These are phyloP conservation scores for Pseudocercospora fuligena DNA, from an alignment of 2,329 filamentous ascomycete species.

Conservation along the genomic window DNA sequence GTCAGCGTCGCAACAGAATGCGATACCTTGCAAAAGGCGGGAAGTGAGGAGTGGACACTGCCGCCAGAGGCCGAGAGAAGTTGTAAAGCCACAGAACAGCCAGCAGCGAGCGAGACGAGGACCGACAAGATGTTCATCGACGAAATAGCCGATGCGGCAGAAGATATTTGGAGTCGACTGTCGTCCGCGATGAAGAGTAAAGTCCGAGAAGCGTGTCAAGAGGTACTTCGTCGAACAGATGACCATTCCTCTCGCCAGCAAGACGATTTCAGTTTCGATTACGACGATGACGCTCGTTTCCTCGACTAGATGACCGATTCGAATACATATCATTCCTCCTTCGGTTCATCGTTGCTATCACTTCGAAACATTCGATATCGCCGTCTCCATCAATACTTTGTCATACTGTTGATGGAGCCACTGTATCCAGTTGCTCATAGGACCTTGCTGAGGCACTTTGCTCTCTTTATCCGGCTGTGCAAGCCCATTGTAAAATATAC, in stretches of 20 bases:
- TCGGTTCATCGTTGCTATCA: constrained; percentile 15
- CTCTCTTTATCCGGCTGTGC: constrained; percentile 40
- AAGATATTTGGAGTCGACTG: constrained; percentile 23
- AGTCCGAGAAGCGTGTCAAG: constrained; percentile 35
- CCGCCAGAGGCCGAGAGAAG: constrained; percentile 9
- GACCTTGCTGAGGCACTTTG: constrained; percentile 44
- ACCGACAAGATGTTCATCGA: constrained; percentile 17
- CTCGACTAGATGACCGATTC: constrained; percentile 31
- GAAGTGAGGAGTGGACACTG: background rate
- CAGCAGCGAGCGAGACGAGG: constrained; percentile 3
- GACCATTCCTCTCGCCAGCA: constrained; percentile 18
- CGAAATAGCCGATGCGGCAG: constrained; percentile 29
- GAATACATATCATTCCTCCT: background rate
- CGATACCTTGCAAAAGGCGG: background rate
- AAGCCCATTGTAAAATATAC: constrained; percentile 63
- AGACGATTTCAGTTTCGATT: constrained; percentile 25
- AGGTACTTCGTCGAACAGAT: constrained; percentile 37
- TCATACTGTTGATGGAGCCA: constrained; percentile 62
- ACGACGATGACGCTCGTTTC: constrained; percentile 38
- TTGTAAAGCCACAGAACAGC: constrained; percentile 4
- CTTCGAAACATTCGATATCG: constrained; percentile 46
- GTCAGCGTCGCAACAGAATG: constrained; percentile 29
- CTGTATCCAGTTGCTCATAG: constrained; percentile 54
- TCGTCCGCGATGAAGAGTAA: constrained; percentile 33
- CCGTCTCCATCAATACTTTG: constrained; percentile 62